A percentile compares a stretch with the other conserved stretches of the same genome.
Conservation (phyloP, 2,329 filamentous ascomycete species). For the Alternaria brassicicola region DNA sequence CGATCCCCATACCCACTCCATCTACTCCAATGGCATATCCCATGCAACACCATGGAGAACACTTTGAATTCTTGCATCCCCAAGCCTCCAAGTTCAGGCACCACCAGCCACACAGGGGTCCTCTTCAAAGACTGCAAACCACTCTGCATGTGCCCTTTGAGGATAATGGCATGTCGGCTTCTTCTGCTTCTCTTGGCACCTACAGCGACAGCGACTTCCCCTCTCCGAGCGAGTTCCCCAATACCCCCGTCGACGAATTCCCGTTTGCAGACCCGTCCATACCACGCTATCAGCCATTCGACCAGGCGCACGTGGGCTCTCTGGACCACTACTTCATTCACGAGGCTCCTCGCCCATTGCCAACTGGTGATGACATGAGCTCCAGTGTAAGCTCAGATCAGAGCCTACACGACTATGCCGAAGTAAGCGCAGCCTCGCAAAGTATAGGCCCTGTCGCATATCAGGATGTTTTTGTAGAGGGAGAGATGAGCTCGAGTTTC, state of each 20-base stretch:
- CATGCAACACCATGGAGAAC: slow-evolving; percentile 47
- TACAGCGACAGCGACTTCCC: slow-evolving; percentile 57
- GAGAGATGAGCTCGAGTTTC: slow-evolving; percentile 48
- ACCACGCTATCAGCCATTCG: slow-evolving; percentile 43
- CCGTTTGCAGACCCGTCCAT: slow-evolving; percentile 50
- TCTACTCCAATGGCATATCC: slow-evolving; percentile 48
- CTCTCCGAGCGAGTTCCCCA: slow-evolving; percentile 55
- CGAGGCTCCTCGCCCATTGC: slow-evolving; percentile 45
- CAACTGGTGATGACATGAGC: slow-evolving; percentile 50
- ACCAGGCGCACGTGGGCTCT: slow-evolving; percentile 46
- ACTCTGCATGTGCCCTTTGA: slow-evolving; percentile 50
- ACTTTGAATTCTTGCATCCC: slow-evolving; percentile 46
- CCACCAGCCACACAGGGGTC: slow-evolving; percentile 46
- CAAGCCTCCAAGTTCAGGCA: slow-evolving; percentile 47
- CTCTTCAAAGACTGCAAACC: slow-evolving; percentile 53
- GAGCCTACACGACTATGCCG: slow-evolving; percentile 52
- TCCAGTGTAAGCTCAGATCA: slow-evolving; percentile 56
- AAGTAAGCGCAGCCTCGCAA: slow-evolving; percentile 46
- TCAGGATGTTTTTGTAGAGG: slow-evolving; percentile 48
- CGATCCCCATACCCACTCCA: slow-evolving; percentile 49
- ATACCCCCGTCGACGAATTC: slow-evolving; percentile 54
- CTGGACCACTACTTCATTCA: slow-evolving; percentile 47
- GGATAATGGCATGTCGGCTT: slow-evolving; percentile 51
- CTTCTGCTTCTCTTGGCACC: slow-evolving; percentile 54
- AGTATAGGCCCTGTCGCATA: slow-evolving; percentile 45